A percentile compares a stretch with the other conserved stretches of the same genome.
phyloP scores from a whole-genome alignment of 2,329 filamentous ascomycete genomes.

The Claviceps sp. region DNA sequence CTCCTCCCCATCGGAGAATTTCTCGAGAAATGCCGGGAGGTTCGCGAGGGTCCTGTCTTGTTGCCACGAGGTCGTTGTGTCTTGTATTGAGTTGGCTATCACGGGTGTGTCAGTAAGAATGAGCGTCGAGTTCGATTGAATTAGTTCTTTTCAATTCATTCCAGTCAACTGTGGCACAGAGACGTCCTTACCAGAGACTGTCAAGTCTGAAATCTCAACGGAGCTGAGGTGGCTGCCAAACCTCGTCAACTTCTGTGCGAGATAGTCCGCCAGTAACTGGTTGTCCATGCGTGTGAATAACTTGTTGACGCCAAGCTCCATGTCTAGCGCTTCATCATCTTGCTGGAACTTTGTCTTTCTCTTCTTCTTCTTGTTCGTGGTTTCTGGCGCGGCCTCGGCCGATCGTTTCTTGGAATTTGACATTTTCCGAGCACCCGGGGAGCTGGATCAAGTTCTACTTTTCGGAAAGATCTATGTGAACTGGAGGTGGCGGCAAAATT shows the following conservation, averaged over 20 bases:
- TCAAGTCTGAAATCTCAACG: conserved; percentile 72
- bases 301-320: conserved; percentile 63
- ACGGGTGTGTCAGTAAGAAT: conserved; percentile 2
- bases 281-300: conserved; percentile 74
- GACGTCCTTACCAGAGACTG: conserved; percentile 52
- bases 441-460: too few relatives aligned
- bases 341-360: conserved; percentile 40
- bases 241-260: conserved; percentile 63
- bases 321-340: conserved; percentile 46
- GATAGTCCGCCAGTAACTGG: conserved; percentile 69
- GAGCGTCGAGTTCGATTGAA: not conserved
- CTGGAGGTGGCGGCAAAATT: not conserved
- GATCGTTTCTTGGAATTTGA: conserved; percentile 41
- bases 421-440: conserved; percentile 10
- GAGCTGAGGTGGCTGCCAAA: conserved; percentile 71
- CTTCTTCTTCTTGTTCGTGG: conserved; percentile 35
- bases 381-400: conserved; percentile 30
- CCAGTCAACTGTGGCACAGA: not conserved
- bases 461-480: conserved; percentile 6
- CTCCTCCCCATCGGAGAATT: conserved; percentile 42
- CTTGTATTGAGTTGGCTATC: conserved; percentile 60
- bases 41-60: conserved; percentile 55
- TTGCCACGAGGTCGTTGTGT: conserved; percentile 67
- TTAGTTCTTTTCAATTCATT: too few relatives aligned
- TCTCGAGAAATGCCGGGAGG: conserved; percentile 66